A percentile compares a stretch with the other conserved stretches of the same genome.
Conservation (phyloP, 768 basidiomycete species). For the Favolaschia claudopus region DNA sequence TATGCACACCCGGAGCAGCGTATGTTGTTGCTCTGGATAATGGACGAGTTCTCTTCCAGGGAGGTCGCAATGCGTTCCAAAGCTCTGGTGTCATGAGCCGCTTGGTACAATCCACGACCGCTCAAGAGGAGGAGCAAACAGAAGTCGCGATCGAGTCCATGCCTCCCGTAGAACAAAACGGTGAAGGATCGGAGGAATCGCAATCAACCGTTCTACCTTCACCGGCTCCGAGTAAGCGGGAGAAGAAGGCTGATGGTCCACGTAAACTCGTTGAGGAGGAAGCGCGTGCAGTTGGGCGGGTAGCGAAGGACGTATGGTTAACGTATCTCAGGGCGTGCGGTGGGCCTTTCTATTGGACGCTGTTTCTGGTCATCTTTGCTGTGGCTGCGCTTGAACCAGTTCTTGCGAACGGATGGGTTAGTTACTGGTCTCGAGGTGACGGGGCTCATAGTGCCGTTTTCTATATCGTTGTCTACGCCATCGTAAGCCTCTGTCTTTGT, state of each 20-base stretch:
- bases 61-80: constrained; percentile 69
- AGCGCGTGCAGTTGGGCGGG: constrained; percentile 76
- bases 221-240: constrained; percentile 38
- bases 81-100: constrained; percentile 70
- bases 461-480: constrained; percentile 78
- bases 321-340: constrained; percentile 63
- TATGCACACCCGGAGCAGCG: constrained; percentile 80
- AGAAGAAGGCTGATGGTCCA: constrained; percentile 68
- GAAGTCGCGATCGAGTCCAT: constrained; percentile 46
- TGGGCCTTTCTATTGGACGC: constrained; percentile 59
- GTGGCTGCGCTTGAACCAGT: constrained; percentile 72
- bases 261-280: constrained; percentile 89
- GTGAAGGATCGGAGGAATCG: constrained; percentile 29
- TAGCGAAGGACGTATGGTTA: constrained; percentile 70
- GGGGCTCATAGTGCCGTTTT: constrained; percentile 54
- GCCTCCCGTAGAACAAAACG: constrained; percentile 11
- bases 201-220: constrained; percentile 38
- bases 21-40: constrained; percentile 88
- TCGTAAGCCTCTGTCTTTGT: constrained; percentile 48
- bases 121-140: constrained; percentile 47
- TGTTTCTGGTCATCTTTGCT: constrained; percentile 60
- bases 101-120: constrained; percentile 65
- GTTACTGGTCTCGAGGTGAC: constrained; percentile 69
- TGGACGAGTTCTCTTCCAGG: constrained; percentile 80
- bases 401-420: constrained; percentile 76